Conservation (phyloP, 805 yeast genomes). For the Candida arabinofermentans region DNA sequence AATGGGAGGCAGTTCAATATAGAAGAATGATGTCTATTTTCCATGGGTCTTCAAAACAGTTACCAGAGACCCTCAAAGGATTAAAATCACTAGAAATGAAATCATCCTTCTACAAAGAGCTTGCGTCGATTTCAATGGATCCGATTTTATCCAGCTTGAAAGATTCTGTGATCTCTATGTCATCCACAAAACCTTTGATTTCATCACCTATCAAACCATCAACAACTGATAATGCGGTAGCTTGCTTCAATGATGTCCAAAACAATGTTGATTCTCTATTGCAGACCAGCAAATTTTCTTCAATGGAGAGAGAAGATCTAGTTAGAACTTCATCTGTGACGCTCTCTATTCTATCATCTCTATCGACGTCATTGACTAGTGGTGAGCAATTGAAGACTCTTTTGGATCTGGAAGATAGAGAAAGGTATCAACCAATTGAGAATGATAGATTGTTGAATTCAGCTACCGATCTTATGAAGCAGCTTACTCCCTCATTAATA, state of each 20-base stretch:
- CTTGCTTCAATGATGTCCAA: constrained; percentile 1
- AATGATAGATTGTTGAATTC: constrained; percentile 24
- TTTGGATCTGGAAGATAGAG: constrained; percentile 21
- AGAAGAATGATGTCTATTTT: constrained; percentile 11
- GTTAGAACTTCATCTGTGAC: constrained; percentile 10
- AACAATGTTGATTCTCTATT: neutral
- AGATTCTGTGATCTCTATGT: constrained; percentile 47
- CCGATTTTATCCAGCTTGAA: constrained; percentile 46
- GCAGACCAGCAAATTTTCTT: neutral
- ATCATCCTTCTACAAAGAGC: constrained; percentile 26
- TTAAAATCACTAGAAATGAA: constrained; percentile 25
- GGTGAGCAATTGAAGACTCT: constrained; percentile 16
- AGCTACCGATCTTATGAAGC: constrained; percentile 12
- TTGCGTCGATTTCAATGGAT: constrained; percentile 34
- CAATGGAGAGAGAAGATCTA: constrained; percentile 19
- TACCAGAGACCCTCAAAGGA: constrained; percentile 6
- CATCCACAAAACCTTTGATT: constrained; percentile 25
- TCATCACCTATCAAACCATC: neutral
- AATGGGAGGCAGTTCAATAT: constrained; percentile 11
- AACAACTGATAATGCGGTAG: neutral
- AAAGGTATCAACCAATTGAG: constrained; percentile 23
- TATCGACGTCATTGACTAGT: constrained; percentile 20
- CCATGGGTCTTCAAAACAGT: constrained; percentile 18
- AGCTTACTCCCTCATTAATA: constrained; percentile 14
- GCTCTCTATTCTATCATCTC: constrained; percentile 21